Base-by-base conservation (phyloP, 2,329 filamentous ascomycete genomes). In the Chaetomium sp. region DNA sequence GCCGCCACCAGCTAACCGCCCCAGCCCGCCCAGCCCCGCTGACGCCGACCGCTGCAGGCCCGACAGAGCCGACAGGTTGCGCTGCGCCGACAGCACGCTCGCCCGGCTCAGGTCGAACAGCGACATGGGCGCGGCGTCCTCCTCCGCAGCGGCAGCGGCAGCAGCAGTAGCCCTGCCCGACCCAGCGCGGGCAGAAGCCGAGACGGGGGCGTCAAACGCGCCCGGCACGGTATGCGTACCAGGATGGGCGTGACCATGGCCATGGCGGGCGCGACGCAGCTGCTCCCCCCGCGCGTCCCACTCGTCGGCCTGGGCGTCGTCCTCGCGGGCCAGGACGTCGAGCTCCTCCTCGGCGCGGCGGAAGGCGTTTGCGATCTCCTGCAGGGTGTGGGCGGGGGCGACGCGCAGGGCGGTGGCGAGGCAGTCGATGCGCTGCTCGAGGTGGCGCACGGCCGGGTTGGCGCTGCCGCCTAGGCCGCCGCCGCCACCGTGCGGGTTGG, bases 401-500 rank as follows among this genome's bases (percentile, higher is more conserved):
- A 93, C 84, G 9, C 91, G 84, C 21, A 95, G 81, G 1, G 92
- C 90, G 13, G 90, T 87, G 1, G 90, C 87, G 2, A 96, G 80
- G 45, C 93, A 90, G 71, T 94, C 92, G 74, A 93, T 91, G 25
- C 91, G 86, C 74, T 94, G 91, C 71, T 94, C 90, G 0, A 95
- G 80, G 69, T 91, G 87, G 33, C 90, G 85, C 60, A 95, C 84
- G 64, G 87, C 80, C 29, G 81, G 78, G 75, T 88, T 84, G 70
- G 84, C 82, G 72, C 80, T n/a, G 47, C 50, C 33, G 50, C 59
- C 38, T 19, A 42, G 38, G 50, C 51, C 25, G 60, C 5, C 10
- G n/a, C n/a, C n/a, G n/a, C n/a, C n/a, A n/a, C n/a, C n/a, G n/a
- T n/a, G n/a, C 1, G 85, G 87, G 4, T 85, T 85, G 29, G 80